Percentiles rank a stretch among this genome's conserved stretches.
Evolutionary conservation across 768 basidiomycete species (phyloP).

Genomic region (Collybia sp.): DNA sequence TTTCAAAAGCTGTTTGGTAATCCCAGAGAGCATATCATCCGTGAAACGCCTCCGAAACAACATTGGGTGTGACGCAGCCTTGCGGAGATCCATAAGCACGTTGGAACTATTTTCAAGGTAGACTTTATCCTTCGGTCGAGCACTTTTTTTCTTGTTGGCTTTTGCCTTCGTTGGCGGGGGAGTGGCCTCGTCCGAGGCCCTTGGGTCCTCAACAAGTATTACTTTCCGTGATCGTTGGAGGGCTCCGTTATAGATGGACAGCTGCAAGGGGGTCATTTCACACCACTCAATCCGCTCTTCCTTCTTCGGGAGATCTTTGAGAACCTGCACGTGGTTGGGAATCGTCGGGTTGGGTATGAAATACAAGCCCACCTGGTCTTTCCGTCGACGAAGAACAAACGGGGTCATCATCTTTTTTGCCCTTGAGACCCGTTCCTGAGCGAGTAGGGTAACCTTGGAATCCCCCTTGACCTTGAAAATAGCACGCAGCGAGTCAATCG

Average conservation of each 20-base stretch:
- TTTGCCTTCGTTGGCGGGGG: slow-evolving; percentile 24
- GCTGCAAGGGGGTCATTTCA: slow-evolving; percentile 82
- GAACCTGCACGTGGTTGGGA: slow-evolving; percentile 46
- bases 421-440: slow-evolving; percentile 88
- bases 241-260: slow-evolving; percentile 79
- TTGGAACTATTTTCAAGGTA: slow-evolving; percentile 84
- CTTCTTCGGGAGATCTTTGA: slow-evolving; percentile 91
- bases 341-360: neutral
- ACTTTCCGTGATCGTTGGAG: slow-evolving; percentile 83
- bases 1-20: slow-evolving; percentile 81
- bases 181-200: slow-evolving; percentile 15
- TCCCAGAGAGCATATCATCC: slow-evolving; percentile 65
- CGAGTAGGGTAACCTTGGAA: slow-evolving; percentile 80
- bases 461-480: slow-evolving; percentile 99
- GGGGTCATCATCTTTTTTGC: slow-evolving; percentile 99
- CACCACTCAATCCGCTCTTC: slow-evolving; percentile 94
- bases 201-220: slow-evolving; percentile 35
- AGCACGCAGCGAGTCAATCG: slow-evolving; percentile 76
- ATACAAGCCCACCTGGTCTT: slow-evolving; percentile 66
- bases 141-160: slow-evolving; percentile 41
- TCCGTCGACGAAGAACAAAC: slow-evolving; percentile 93
- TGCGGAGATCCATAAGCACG: slow-evolving; percentile 95
- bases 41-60: slow-evolving; percentile 85
- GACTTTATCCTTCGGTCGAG: slow-evolving; percentile 53
- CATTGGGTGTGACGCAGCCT: slow-evolving; percentile 96